Conservation (phyloP, 495 filamentous ascomycete species). For the Mycothermus thermophilus region DNA sequence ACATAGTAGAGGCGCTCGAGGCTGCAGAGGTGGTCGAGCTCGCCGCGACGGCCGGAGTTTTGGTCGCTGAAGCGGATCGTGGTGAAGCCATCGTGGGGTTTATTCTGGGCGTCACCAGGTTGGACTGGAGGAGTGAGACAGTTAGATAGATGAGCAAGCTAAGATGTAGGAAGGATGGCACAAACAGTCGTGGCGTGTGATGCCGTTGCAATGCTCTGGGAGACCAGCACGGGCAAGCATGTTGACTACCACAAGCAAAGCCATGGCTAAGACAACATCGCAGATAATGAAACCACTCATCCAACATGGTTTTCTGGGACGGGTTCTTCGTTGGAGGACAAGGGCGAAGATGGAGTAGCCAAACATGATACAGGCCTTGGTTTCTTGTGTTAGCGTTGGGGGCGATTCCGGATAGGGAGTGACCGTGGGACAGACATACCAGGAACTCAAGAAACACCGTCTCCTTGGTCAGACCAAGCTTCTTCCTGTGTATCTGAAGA, state of each 20-base stretch:
- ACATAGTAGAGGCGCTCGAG: slow-evolving; percentile 23
- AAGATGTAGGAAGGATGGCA: neutral
- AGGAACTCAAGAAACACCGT: slow-evolving; percentile 25
- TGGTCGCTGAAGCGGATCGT: slow-evolving; percentile 20
- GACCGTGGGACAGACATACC: slow-evolving; percentile 15
- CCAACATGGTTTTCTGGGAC: slow-evolving; percentile 13
- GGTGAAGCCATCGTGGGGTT: slow-evolving; percentile 4
- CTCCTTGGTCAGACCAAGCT: slow-evolving; percentile 13
- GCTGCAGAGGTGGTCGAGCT: slow-evolving; percentile 23
- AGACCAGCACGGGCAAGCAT: slow-evolving; percentile 22
- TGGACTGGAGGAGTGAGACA: slow-evolving; percentile 2
- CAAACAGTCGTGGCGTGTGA: slow-evolving; percentile 16
- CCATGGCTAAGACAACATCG: slow-evolving; percentile 18
- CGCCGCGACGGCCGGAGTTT: slow-evolving; percentile 6
- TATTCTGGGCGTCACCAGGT: slow-evolving; percentile 3
- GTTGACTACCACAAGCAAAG: slow-evolving; percentile 19
- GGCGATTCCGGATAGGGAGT: neutral
- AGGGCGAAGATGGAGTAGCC: slow-evolving; percentile 24
- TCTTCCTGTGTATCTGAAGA: slow-evolving; percentile 14
- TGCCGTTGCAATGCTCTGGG: slow-evolving; percentile 22
- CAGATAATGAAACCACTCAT: slow-evolving; percentile 15
- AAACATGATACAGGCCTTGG: slow-evolving; percentile 18
- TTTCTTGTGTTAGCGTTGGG: neutral
- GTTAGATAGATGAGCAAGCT: neutral
- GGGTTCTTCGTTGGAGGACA: slow-evolving; percentile 17